A percentile compares a stretch with the other conserved stretches of the same genome.
phyloP scores from a whole-genome alignment of 208 protist species.

The Leishmania aethiopica region DNA sequence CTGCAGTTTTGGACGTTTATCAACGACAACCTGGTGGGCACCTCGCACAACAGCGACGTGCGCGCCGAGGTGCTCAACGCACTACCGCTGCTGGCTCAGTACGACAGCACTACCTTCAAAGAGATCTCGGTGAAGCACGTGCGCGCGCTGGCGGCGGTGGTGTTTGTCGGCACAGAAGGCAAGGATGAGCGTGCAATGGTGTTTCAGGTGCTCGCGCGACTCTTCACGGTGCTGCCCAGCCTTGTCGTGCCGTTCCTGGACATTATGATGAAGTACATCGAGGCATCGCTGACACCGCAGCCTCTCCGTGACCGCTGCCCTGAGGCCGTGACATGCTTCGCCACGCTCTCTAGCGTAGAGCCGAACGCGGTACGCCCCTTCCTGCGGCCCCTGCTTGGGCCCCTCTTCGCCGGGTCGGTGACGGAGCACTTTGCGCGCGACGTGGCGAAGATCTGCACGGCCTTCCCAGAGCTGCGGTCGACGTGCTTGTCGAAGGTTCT shows the following conservation, averaged over 20 bases:
- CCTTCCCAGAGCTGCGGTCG: constrained; percentile 89
- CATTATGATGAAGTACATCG: constrained; percentile 82
- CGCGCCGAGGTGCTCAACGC: constrained; percentile 56
- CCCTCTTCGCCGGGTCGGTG: constrained; percentile 72
- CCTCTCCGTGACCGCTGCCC: constrained; percentile 64
- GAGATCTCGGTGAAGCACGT: constrained; percentile 51
- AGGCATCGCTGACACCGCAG: constrained; percentile 55
- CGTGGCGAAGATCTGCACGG: constrained; percentile 83
- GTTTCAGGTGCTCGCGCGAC: constrained; percentile 61
- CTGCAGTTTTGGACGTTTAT: constrained; percentile 67
- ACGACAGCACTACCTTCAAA: constrained; percentile 71
- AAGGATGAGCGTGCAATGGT: constrained; percentile 63
- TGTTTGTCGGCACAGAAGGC: constrained; percentile 51
- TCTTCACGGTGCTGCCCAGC: constrained; percentile 69
- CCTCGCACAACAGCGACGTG: constrained; percentile 35
- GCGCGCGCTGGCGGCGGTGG: constrained; percentile 39
- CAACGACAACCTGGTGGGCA: constrained; percentile 42
- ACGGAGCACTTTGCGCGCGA: constrained; percentile 79
- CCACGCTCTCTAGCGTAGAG: constrained; percentile 66
- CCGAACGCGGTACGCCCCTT: constrained; percentile 81
- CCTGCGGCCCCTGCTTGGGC: constrained; percentile 72
- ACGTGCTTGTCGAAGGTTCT: constrained; percentile 89
- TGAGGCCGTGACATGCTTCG: constrained; percentile 87
- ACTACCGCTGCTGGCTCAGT: constrained; percentile 74
- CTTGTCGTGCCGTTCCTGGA: constrained; percentile 68